Conservation (phyloP, 768 basidiomycete genomes). For the Coprinopsis cinerea region DNA sequence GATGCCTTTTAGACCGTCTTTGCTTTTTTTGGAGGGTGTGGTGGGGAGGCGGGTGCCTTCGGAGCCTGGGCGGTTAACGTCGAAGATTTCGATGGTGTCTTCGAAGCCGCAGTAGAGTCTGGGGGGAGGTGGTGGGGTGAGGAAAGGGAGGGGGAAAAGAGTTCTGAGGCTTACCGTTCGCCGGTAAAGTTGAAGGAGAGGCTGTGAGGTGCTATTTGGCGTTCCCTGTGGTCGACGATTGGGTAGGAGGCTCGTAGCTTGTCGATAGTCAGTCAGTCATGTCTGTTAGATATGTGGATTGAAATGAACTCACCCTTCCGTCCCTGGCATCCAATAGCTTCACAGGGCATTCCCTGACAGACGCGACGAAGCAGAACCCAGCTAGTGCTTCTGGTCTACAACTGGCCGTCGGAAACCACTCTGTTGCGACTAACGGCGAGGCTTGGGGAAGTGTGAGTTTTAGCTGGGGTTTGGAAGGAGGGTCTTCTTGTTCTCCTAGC, state of each 20-base stretch:
- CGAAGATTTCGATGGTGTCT: conserved; percentile 82
- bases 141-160: too few species aligned
- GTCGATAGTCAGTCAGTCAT: conserved; percentile 8
- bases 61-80: conserved; percentile 60
- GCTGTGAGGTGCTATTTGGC: conserved; percentile 81
- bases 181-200: conserved; percentile 70
- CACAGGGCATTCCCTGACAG: conserved; percentile 80
- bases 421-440: conserved; percentile 68
- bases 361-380: conserved; percentile 78
- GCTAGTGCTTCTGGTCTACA: conserved; percentile 46
- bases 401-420: conserved; percentile 79
- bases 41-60: conserved; percentile 66
- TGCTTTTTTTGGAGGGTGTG: conserved; percentile 68
- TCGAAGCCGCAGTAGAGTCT: conserved; percentile 88
- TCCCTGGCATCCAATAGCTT: conserved; percentile 76
- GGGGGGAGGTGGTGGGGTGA: too few species aligned
- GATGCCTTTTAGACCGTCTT: conserved; percentile 88
- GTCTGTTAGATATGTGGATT: neutral
- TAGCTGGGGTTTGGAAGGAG: conserved; percentile 12
- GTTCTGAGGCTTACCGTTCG: conserved; percentile 64
- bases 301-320: conserved; percentile 53
- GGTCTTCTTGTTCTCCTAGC: neutral
- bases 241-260: conserved; percentile 90
- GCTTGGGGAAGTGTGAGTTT: conserved; percentile 42
- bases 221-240: conserved; percentile 92